Base-by-base conservation (phyloP, 192 early-diverging fungal genomes). In the Backusella mclennaniae region DNA sequence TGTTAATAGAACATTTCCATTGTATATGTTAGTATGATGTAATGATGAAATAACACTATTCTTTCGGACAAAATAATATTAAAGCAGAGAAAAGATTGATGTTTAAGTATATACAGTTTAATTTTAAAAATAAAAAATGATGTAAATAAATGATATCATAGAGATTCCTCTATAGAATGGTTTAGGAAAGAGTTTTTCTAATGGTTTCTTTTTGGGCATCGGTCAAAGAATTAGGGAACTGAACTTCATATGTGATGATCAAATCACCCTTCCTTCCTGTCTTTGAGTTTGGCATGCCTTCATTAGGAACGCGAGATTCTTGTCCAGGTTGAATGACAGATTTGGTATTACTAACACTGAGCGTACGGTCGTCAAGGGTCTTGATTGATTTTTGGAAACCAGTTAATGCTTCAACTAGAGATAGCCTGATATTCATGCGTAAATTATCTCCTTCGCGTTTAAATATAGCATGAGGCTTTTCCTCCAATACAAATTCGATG, bases 271-370 rank as follows among this genome's bases (percentile, higher is more conserved):
- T 95, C 75, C 82, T 87, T 19, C 92, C 94, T 33, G 87, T 86
- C 82, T 96, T 97, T 70, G 93, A 93, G 73, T 93, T 94, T 7
- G 97, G 98, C 96, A 99, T 99, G 19, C 98, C 98, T 75, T 97
- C 93, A 66, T 90, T 90, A 7, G 80, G 52, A 73, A 98, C 83
- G 35, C 87, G 84, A 36, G 92, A 94, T 79, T 92, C 89, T 85
- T 90, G 85, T 53, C 93, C 95, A 11, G 93, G 94, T 53, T 88
- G 83, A 52, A 94, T 87, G 14, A 95, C 85, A 41, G 80, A 77
- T 35, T 84, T 83, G 21, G 74, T 77, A 73, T 91, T 90, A 73
- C 78, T 88, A 29, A 99, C 87, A 8, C 82, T 84, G 23, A 99
- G 79, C 14, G 75, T 87, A 46, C 89, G 86, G 53, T 91, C 95